Conservation (phyloP, 176 grass and related monocot genomes). For the Oryza australiensis region DNA sequence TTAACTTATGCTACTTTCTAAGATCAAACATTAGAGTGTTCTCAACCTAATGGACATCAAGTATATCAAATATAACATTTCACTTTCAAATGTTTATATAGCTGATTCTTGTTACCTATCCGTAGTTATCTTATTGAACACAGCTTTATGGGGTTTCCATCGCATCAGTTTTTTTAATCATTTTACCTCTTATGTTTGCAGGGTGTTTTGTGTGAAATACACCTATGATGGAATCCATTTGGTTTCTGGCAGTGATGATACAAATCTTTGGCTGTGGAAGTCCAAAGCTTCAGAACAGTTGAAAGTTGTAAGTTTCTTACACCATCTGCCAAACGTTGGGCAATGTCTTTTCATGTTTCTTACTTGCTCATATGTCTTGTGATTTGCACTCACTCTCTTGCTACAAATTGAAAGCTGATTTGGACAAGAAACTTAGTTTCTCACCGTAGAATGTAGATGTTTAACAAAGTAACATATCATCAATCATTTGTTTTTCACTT, state of each 20-base stretch:
- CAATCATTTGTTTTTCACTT: not conserved
- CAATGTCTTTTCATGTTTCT: not conserved
- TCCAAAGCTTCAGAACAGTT: slow-evolving; percentile 90
- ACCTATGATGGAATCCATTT: slow-evolving; percentile 81
- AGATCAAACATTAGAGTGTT: no score
- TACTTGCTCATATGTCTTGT: not conserved
- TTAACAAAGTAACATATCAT: not conserved
- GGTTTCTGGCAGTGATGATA: slow-evolving; percentile 97
- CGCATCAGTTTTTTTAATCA: no score
- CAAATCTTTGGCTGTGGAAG: slow-evolving; percentile 91
- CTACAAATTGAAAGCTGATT: not conserved
- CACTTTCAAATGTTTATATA: no score
- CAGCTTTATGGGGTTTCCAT: no score
- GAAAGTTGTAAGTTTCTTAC: slow-evolving; percentile 69
- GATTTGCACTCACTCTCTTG: not conserved
- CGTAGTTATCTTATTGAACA: no score
- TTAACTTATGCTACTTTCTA: no score
- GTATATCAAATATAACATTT: no score
- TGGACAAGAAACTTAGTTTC: not conserved
- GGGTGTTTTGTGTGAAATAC: no score
- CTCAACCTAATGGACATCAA: no score
- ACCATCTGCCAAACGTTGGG: not conserved
- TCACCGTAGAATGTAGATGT: not conserved
- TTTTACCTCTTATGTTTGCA: no score
- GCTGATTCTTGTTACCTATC: no score